Percentiles rank a stretch among this genome's conserved stretches.
Evolutionary conservation across 352 stramenopile genomes (phyloP).

Genomic region (Phytopythium helicoides): DNA sequence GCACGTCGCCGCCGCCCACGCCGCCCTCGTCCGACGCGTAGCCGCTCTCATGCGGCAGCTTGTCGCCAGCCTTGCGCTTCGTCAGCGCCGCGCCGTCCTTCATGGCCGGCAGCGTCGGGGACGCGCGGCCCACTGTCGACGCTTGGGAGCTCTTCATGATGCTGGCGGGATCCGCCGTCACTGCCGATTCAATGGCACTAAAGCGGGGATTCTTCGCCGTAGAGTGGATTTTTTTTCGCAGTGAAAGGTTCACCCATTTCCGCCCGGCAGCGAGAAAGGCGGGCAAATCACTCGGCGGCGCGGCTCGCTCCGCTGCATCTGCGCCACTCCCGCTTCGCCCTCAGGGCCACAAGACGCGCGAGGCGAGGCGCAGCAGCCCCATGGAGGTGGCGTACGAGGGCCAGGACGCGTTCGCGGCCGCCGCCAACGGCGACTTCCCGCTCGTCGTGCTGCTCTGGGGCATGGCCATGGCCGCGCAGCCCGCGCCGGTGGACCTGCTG

Average conservation of each 20-base stretch:
- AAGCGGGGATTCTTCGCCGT: neutral
- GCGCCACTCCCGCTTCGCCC: no score
- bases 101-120: constrained; percentile 11
- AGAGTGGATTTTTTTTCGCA: constrained; percentile 4
- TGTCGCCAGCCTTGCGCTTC: constrained; percentile 42
- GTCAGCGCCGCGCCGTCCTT: constrained; percentile 36
- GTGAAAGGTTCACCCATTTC: constrained; percentile 1
- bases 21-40: constrained; percentile 11
- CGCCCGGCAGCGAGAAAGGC: no score
- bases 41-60: constrained; percentile 1
- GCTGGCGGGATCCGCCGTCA: neutral
- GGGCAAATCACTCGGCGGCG: neutral
- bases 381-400: constrained; percentile 74
- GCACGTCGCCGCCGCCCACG: constrained; percentile 21
- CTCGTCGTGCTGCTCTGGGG: constrained; percentile 84
- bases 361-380: neutral
- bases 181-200: no score
- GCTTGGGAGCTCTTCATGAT: constrained; percentile 1
- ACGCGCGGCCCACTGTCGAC: no score
- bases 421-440: constrained; percentile 79
- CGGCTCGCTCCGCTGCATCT: neutral
- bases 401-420: constrained; percentile 71
- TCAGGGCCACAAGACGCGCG: no score
- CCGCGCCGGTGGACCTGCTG: constrained; percentile 48
- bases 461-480: constrained; percentile 73